Base-by-base conservation (phyloP, 2,329 filamentous ascomycete species). In the Didymella glomerata region DNA sequence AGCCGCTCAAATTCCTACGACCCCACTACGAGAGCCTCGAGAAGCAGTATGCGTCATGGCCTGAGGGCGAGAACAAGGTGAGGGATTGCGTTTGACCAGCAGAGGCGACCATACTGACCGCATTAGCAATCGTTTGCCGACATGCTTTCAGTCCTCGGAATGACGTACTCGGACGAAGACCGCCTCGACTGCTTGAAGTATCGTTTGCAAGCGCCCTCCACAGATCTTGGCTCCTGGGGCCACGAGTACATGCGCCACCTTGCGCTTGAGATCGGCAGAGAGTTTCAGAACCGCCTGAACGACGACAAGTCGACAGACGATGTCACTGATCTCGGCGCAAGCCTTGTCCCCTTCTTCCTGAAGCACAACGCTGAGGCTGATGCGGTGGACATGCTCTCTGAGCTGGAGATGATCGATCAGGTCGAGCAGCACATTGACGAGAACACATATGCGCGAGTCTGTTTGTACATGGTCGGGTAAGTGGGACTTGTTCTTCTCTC, bases 331-430 rank as follows among this genome's bases (percentile, higher is more conserved):
- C 87, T 99, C 56, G 91, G 93, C 18, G 80, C 94, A 62, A 85
- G 90, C 36, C 86, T 99, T 30, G 91, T 99, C 11, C 95, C 96
- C 1, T 91, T 96, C 71, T 99, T 98, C 81, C 84, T 99, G 57
- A 92, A 94, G 82, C 96, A 94, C 83, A 98, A 99, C 71, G 95
- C 95, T 48, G 95, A 99, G 81, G 96, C 95, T 22, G 95, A 99
- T 78, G 96, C 95, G 2, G 95, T 99, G 36, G 95, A 99, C 78
- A 85, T 99, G 66, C 88, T 99, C 84, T 97, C 93, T 76, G 96
- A 99, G 80, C 83, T 99, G 60, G 95, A 99, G 80, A 97, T 97
- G 76, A 98, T 99, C 68, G 92, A 97, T 73, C 83, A 93, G 73
- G 90, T 99, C 45, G 88, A 92, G 56, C 86, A 92, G 67, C 96